phyloP scores from a whole-genome alignment of 140 eudicot genomes.

The Stevia rebaudiana region DNA sequence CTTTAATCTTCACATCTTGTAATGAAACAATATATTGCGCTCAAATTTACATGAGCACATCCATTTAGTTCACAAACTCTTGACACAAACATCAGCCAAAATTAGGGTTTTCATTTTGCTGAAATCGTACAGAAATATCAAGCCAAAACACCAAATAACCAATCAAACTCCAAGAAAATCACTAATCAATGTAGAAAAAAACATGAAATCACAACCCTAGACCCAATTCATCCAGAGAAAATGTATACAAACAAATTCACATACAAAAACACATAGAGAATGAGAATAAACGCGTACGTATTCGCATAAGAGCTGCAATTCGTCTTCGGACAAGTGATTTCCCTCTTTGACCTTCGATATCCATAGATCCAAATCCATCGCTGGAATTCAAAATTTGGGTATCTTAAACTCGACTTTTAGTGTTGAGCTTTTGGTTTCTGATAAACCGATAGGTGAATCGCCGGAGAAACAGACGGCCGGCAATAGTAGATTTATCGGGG shows the following conservation, averaged over 20 bases:
- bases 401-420: background rate
- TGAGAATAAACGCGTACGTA: conserved; percentile 38
- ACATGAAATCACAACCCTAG: conserved; percentile 15
- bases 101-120: conserved; percentile 29
- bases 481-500: conserved; percentile 14
- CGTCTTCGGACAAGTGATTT: conserved; percentile 91
- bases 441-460: conserved; percentile 25
- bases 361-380: conserved; percentile 99
- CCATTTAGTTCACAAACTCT: background rate
- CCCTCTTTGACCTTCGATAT: conserved; percentile 89
- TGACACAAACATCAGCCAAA: conserved; percentile 6
- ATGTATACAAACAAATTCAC: background rate
- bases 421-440: background rate
- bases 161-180: conserved; percentile 5
- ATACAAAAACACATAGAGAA: background rate
- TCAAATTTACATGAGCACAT: conserved; percentile 5
- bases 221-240: conserved; percentile 7
- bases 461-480: conserved; percentile 28
- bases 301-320: conserved; percentile 97
- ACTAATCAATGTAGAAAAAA: background rate
- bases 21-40: background rate
- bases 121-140: conserved; percentile 3
- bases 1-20: background rate
- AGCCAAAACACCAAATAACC: conserved; percentile 5
- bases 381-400: background rate